Conservation (phyloP, 2,329 filamentous ascomycete genomes). For the Microsporum audouinii region DNA sequence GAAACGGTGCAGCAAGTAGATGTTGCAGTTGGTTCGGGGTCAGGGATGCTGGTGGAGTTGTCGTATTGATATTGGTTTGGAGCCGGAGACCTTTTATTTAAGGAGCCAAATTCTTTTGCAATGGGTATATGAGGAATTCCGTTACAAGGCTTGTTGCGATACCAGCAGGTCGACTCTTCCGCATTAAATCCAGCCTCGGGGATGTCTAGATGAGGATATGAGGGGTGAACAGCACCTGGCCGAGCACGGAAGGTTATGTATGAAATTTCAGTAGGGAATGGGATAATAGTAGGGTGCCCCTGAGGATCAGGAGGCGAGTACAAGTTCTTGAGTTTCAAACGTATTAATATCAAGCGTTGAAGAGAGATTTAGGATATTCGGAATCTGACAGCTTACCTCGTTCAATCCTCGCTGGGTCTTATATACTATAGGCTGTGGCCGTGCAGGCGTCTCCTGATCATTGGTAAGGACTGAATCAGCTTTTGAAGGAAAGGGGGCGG, state of each 20-base stretch:
- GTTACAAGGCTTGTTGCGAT: conserved; percentile 1
- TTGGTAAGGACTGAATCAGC: neutral
- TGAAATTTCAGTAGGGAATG: conserved; percentile 18
- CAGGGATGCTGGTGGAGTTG: neutral
- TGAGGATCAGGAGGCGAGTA: conserved; percentile 7
- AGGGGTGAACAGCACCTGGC: conserved; percentile 5
- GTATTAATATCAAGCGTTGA: neutral
- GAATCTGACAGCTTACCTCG: neutral
- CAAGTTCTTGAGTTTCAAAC: neutral
- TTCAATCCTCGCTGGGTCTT: neutral
- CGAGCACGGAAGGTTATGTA: conserved; percentile 3
- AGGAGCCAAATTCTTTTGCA: neutral
- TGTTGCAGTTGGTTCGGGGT: neutral
- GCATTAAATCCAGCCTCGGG: neutral
- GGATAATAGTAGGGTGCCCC: conserved; percentile 13
- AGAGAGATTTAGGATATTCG: too few species aligned
- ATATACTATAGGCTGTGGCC: neutral
- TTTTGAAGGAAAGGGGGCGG: conserved; percentile 2
- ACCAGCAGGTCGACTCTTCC: conserved; percentile 4
- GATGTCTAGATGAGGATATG: conserved; percentile 8
- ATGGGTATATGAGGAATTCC: conserved; percentile 8
- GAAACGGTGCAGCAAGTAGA: neutral
- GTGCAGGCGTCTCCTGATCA: neutral
- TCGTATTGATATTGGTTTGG: neutral
- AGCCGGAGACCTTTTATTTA: neutral